phyloP scores from a whole-genome alignment of 2,329 filamentous ascomycete genomes.

The Cladosporium sp. region DNA sequence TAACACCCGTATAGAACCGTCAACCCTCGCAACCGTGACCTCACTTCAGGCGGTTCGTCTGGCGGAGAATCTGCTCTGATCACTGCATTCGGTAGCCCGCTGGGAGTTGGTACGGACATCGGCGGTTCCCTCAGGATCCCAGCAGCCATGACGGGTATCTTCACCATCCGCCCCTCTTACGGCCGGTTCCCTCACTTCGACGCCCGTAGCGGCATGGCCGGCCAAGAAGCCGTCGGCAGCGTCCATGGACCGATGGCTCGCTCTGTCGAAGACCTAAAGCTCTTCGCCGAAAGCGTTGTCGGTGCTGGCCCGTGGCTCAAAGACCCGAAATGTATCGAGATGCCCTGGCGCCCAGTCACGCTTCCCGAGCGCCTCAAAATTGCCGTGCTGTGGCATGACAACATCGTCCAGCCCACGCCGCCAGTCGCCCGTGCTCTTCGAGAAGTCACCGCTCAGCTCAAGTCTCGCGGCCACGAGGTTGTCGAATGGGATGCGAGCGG shows the following conservation, averaged over 20 bases:
- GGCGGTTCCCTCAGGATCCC: constrained; percentile 53
- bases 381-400: constrained; percentile 57
- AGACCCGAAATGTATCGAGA: constrained; percentile 50
- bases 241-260: constrained; percentile 61
- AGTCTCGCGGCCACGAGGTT: constrained; percentile 49
- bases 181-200: constrained; percentile 56
- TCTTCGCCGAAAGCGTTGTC: constrained; percentile 40
- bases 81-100: constrained; percentile 51
- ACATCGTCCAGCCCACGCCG: constrained; percentile 56
- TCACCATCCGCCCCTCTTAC: constrained; percentile 52
- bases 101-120: constrained; percentile 63
- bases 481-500: constrained; percentile 53
- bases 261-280: constrained; percentile 47
- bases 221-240: constrained; percentile 60
- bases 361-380: constrained; percentile 50
- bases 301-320: constrained; percentile 46
- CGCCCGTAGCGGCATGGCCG: constrained; percentile 54
- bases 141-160: constrained; percentile 55
- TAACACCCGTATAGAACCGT: constrained; percentile 28
- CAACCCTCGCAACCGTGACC: constrained; percentile 55
- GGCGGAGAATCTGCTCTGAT: constrained; percentile 64
- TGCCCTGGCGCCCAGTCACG: constrained; percentile 48
- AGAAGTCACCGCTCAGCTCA: constrained; percentile 50
- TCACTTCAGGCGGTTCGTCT: constrained; percentile 61
- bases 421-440: constrained; percentile 54